Evolutionary conservation across 345 rosid genomes (phyloP).

Genomic region (Leavenworthia alabamica): DNA sequence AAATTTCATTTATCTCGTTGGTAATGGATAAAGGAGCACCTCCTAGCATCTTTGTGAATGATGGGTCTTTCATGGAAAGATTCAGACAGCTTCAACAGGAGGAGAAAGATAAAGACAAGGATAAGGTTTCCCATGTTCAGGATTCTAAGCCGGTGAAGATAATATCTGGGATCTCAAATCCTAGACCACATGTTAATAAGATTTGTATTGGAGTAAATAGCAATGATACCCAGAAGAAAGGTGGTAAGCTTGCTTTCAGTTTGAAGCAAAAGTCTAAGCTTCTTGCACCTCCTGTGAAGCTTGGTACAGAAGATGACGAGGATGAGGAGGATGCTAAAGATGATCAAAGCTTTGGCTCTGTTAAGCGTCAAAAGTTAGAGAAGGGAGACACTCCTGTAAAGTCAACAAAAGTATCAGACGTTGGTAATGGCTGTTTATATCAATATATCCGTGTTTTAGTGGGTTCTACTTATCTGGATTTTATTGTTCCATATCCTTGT

Average conservation of each 20-base stretch:
- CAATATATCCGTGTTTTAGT: conserved; percentile 20
- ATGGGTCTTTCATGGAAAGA: conserved; percentile 99
- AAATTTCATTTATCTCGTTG: conserved; percentile 29
- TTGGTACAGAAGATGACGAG: conserved; percentile 83
- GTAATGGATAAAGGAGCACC: conserved; percentile 76
- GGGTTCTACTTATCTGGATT: conserved; percentile 13
- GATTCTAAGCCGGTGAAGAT: conserved; percentile 63
- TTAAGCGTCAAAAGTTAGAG: conserved; percentile 68
- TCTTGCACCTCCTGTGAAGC: conserved; percentile 71
- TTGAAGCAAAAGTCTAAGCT: conserved; percentile 94
- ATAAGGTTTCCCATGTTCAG: conserved; percentile 35
- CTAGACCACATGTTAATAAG: conserved; percentile 42
- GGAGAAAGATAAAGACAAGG: conserved; percentile 48
- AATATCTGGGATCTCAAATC: conserved; percentile 39
- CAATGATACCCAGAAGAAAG: conserved; percentile 44
- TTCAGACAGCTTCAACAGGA: conserved; percentile 91
- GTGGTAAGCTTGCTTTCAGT: conserved; percentile 95
- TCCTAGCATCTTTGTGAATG: conserved; percentile 78
- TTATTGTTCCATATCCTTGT: background rate
- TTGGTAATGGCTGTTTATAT: conserved; percentile 77
- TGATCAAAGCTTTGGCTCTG: conserved; percentile 40
- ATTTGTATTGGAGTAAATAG: conserved; percentile 40
- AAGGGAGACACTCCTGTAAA: conserved; percentile 41
- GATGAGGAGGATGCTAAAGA: conserved; percentile 49
- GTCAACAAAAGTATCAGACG: conserved; percentile 43